phyloP scores from a whole-genome alignment of 2,329 filamentous ascomycete species.

The Zymoseptoria tritici region DNA sequence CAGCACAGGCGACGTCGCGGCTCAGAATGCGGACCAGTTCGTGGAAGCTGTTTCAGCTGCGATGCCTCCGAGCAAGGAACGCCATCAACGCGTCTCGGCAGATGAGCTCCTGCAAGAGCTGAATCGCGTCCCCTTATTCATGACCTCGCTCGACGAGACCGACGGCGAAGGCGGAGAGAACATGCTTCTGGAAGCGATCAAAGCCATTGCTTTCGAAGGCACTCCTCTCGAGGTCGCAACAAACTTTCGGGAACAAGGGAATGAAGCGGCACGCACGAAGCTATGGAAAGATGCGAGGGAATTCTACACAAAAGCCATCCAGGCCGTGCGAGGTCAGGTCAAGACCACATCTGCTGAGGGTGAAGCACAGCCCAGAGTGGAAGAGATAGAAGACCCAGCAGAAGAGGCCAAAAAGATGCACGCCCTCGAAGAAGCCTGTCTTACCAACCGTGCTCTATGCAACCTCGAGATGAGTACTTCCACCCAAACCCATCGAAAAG shows the following conservation, averaged over 20 bases:
- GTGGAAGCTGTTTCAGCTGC: slow-evolving; percentile 29
- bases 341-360: slow-evolving; percentile 10
- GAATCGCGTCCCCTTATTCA: slow-evolving; percentile 78
- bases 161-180: slow-evolving; percentile 59
- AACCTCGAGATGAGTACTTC: slow-evolving; percentile 68
- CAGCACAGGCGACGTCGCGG: neutral
- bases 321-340: slow-evolving; percentile 46
- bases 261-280: slow-evolving; percentile 71
- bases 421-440: slow-evolving; percentile 63
- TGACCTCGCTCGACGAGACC: slow-evolving; percentile 73
- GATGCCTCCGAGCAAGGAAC: slow-evolving; percentile 53
- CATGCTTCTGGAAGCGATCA: slow-evolving; percentile 73
- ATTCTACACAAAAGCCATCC: slow-evolving; percentile 83
- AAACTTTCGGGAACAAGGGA: slow-evolving; percentile 86
- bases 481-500: slow-evolving; percentile 3
- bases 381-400: slow-evolving; percentile 50
- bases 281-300: slow-evolving; percentile 78
- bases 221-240: slow-evolving; percentile 72
- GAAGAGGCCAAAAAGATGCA: slow-evolving; percentile 56
- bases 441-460: slow-evolving; percentile 83
- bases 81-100: slow-evolving; percentile 47
- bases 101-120: slow-evolving; percentile 58
- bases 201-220: slow-evolving; percentile 87
- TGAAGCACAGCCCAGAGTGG: slow-evolving; percentile 26
- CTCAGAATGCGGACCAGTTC: slow-evolving; percentile 13